Conservation (phyloP, 345 rosid genomes). For the Firmiana major region DNA sequence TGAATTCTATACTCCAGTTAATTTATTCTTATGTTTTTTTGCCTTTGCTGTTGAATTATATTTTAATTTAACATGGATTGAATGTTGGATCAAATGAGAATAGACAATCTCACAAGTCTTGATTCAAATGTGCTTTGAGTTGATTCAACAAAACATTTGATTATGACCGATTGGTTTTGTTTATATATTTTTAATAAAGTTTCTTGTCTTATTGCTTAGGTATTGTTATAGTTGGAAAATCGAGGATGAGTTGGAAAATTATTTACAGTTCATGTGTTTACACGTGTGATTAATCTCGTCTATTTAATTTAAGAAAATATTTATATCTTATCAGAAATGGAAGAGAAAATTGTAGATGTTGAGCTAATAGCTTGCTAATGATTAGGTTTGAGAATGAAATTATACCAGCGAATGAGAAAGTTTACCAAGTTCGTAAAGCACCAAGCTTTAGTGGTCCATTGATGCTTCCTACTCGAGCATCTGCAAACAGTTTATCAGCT, state of each 20-base stretch:
- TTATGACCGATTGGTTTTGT: background rate
- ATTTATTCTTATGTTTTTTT: background rate
- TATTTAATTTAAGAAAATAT: background rate
- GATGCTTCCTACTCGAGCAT: conserved; percentile 92
- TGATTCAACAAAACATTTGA: background rate
- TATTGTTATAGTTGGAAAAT: background rate
- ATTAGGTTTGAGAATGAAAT: conserved; percentile 65
- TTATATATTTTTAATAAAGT: background rate
- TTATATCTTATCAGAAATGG: background rate
- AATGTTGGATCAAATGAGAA: too few relatives aligned
- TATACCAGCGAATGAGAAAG: conserved; percentile 41
- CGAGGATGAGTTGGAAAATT: conserved; percentile 3
- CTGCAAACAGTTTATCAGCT: conserved; percentile 97
- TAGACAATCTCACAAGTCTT: background rate
- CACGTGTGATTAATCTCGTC: background rate
- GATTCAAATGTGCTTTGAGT: background rate
- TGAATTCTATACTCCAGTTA: background rate
- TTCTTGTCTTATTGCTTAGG: conserved; percentile 1
- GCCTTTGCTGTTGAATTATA: background rate
- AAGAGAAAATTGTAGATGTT: background rate
- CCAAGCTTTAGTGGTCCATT: conserved; percentile 98
- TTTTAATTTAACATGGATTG: background rate
- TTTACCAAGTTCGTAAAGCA: conserved; percentile 47
- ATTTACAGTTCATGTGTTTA: background rate
- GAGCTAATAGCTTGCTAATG: conserved; percentile 16